phyloP scores from a whole-genome alignment of 2,329 filamentous ascomycete species.

The Aspergillus quadricinctus region DNA sequence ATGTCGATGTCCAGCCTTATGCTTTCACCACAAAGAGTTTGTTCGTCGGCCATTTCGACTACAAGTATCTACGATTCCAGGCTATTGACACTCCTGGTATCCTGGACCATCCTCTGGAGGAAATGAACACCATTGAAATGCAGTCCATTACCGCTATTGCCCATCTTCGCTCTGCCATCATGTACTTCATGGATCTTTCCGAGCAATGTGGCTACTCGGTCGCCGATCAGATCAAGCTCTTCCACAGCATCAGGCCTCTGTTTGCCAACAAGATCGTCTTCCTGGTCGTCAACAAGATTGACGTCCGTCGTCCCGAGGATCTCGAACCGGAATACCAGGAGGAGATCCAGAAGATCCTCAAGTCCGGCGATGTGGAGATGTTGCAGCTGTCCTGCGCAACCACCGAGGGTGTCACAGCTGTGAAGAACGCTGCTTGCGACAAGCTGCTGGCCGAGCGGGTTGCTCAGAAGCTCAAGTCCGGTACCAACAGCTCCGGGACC shows the following conservation, averaged over 20 bases:
- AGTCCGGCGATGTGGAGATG: slow-evolving; percentile 85
- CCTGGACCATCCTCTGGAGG: slow-evolving; percentile 91
- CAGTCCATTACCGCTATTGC: slow-evolving; percentile 97
- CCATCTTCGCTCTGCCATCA: slow-evolving; percentile 87
- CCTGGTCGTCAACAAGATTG: slow-evolving; percentile 97
- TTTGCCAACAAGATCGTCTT: slow-evolving; percentile 98
- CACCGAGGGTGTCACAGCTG: slow-evolving; percentile 85
- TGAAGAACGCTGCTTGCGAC: slow-evolving; percentile 94
- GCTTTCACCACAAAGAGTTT: slow-evolving; percentile 97
- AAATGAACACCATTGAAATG: slow-evolving; percentile 99
- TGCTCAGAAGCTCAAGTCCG: slow-evolving; percentile 87
- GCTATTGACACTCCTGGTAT: slow-evolving; percentile 99
- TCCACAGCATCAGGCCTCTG: slow-evolving; percentile 92
- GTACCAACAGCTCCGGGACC: slow-evolving; percentile 71
- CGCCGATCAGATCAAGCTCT: slow-evolving; percentile 85
- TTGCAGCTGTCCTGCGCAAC: slow-evolving; percentile 93
- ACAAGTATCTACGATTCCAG: slow-evolving; percentile 86
- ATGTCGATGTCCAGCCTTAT: slow-evolving; percentile 96
- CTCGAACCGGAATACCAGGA: slow-evolving; percentile 73
- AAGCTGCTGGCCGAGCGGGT: slow-evolving; percentile 88
- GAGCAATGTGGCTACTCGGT: slow-evolving; percentile 97
- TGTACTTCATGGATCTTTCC: slow-evolving; percentile 97
- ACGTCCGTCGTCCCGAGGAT: slow-evolving; percentile 82
- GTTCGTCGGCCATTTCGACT: slow-evolving; percentile 97
- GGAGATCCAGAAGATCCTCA: slow-evolving; percentile 73